A percentile compares a stretch with the other conserved stretches of the same genome.
phyloP scores from a whole-genome alignment of 2,329 filamentous ascomycete species.

The Tolypocladium paradoxum region DNA sequence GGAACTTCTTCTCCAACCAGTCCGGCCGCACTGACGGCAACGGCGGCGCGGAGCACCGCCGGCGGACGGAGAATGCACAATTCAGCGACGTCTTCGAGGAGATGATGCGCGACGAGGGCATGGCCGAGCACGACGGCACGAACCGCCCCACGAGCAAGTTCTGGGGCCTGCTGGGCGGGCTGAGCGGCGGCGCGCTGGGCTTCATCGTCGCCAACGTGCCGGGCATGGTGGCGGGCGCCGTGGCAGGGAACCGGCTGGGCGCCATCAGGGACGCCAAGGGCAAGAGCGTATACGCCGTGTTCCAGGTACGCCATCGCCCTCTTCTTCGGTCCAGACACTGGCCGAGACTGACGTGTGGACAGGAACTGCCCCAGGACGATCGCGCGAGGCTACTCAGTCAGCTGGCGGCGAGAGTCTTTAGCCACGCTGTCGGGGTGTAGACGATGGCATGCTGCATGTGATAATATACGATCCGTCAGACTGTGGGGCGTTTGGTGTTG shows the following conservation, averaged over 20 bases:
- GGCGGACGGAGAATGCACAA: conserved; percentile 61
- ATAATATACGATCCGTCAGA: not conserved
- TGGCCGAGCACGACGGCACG: conserved; percentile 59
- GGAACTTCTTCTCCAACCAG: conserved; percentile 44
- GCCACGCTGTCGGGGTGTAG: conserved; percentile 53
- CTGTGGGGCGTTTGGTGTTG: not conserved
- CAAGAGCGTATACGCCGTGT: conserved; percentile 91
- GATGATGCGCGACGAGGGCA: conserved; percentile 77
- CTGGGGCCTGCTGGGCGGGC: conserved; percentile 75
- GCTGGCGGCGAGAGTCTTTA: conserved; percentile 78
- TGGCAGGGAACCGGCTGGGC: conserved; percentile 86
- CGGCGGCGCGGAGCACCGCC: conserved; percentile 13
- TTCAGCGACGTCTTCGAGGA: conserved; percentile 85
- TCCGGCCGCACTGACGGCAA: conserved; percentile 15
- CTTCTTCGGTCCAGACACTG: not conserved
- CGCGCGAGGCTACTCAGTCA: conserved; percentile 72
- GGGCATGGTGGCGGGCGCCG: conserved; percentile 77
- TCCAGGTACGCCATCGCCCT: conserved; percentile 38
- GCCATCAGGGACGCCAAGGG: conserved; percentile 81
- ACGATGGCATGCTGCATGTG: not conserved
- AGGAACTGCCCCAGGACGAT: conserved; percentile 75
- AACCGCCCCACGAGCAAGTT: conserved; percentile 59
- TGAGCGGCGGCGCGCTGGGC: conserved; percentile 81
- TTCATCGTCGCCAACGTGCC: conserved; percentile 94
- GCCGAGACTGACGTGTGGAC: conserved; percentile 4